A percentile compares a stretch with the other conserved stretches of the same genome.
Evolutionary conservation across 2,329 filamentous ascomycete species (phyloP).

Genomic region (Torrubiella hemipterigena): DNA sequence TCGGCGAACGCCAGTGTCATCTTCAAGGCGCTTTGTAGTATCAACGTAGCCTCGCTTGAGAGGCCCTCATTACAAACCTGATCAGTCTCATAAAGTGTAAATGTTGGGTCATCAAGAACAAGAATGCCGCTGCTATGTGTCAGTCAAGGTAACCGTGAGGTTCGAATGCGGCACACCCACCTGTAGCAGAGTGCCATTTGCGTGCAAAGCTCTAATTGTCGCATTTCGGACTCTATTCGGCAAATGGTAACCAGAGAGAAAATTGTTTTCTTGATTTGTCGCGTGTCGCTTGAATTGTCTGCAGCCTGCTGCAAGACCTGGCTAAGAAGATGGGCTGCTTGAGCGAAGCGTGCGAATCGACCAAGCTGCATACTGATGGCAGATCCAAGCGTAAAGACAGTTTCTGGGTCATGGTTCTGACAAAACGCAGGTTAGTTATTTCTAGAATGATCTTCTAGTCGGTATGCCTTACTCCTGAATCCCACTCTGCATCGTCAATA

Average conservation of each 20-base stretch:
- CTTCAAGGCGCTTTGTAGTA: not conserved
- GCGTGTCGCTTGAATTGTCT: conserved; percentile 2
- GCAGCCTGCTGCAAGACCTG: conserved; percentile 6
- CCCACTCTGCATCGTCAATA: conserved; percentile 6
- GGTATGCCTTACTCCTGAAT: conserved; percentile 4
- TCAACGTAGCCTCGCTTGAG: not conserved
- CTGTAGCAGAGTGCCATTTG: conserved; percentile 10
- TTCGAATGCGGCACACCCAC: conserved; percentile 1
- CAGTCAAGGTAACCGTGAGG: not conserved
- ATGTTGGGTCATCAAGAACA: not conserved
- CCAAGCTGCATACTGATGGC: conserved; percentile 6
- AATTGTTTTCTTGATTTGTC: conserved; percentile 7
- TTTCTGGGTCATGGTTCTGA: conserved; percentile 1
- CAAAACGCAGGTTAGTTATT: not conserved
- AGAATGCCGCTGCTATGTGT: not conserved
- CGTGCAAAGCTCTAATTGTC: conserved; percentile 7
- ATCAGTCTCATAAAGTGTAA: not conserved
- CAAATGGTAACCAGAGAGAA: conserved; percentile 7
- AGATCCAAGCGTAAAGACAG: conserved; percentile 4
- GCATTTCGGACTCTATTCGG: conserved; percentile 5
- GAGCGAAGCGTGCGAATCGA: conserved; percentile 9
- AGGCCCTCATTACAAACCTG: not conserved
- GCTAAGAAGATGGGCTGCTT: conserved; percentile 9
- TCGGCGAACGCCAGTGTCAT: conserved; percentile 1
- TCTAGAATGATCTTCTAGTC: not conserved